Evolutionary conservation across 176 grass and related monocot genomes (phyloP), one percentile per base, ranked within the genome.

Genomic region (Hsuehochloa calcarea): DNA sequence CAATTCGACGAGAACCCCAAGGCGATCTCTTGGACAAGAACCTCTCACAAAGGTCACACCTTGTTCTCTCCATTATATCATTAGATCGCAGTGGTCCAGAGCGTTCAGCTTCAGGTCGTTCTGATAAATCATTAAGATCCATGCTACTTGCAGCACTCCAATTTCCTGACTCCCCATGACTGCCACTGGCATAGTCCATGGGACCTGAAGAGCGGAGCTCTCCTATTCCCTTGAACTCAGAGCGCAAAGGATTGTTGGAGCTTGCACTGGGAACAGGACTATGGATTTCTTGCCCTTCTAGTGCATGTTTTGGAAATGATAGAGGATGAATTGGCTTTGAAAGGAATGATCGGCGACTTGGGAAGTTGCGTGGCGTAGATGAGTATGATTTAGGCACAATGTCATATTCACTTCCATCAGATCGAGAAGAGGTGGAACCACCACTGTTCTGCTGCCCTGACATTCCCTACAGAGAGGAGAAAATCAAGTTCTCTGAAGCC

Each of bases 361-460:
- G 75, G 66, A 87, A 84, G 83, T 89, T 88, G 84, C 77, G 81
- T 63, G 81, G 88, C 1, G 87, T 86, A 47, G 85, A 90, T 47
- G 79, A 78, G 63, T 83, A 86, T 71, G 70, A 80, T 85, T 87
- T 94, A 75, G 83, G 88, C 41, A 82, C 72, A 75, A 82, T 79
- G n/a, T 97, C 92, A 40, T 90, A 94, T 82, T 94, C 90, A 68
- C 94, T 94, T 12, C 87, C 83, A 86, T 94, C 87, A 50, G 94
- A 97, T 15, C 16, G 77, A 17, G 92, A 97, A 26, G 90, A 92
- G 58, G 76, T 87, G 80, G 92, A 97, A 77, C 86, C 85, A 74
- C 81, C 87, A 88, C 82, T 88, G 58, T 90, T 91, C 69, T 86
- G 80, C 29, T 89, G 74, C 38, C 81, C 88, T 50, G 88, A 71